Conservation (phyloP, 768 basidiomycete genomes). For the Gymnopilus dilepis region DNA sequence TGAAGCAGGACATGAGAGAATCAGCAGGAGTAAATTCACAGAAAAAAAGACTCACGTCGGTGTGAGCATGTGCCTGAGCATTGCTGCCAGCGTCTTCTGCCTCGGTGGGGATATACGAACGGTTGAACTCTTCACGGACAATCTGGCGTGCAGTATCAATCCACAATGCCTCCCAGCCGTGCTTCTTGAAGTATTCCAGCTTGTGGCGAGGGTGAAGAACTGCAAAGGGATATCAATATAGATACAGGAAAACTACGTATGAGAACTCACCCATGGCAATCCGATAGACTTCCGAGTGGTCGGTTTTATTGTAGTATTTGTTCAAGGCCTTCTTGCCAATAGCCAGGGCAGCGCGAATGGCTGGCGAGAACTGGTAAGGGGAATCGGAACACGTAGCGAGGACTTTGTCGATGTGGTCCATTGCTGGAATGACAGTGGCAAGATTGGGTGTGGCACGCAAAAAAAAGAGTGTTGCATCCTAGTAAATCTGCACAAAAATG, state of each 20-base stretch:
- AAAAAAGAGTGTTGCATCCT: conserved; percentile 10
- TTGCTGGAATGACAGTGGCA: conserved; percentile 6
- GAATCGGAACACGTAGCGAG: neutral
- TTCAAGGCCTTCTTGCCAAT: conserved; percentile 27
- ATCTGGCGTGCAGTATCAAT: neutral
- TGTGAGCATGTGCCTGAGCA: neutral
- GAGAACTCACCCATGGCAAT: conserved; percentile 33
- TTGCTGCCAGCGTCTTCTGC: neutral
- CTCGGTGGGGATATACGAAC: neutral
- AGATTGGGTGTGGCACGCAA: neutral
- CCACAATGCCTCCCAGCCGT: neutral
- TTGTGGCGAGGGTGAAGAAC: neutral
- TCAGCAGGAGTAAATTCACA: neutral
- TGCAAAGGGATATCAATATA: neutral
- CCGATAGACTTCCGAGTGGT: conserved; percentile 24
- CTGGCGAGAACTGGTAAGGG: neutral
- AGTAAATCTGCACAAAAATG: neutral
- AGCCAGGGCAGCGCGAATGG: neutral
- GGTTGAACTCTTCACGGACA: too few relatives aligned
- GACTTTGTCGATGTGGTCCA: neutral
- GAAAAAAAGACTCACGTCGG: neutral
- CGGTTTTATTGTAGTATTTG: conserved; percentile 33
- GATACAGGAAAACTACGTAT: neutral
- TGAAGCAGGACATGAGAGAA: neutral
- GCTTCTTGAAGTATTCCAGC: neutral